A percentile compares a stretch with the other conserved stretches of the same genome.
phyloP scores from a whole-genome alignment of 2,329 filamentous ascomycete species.

The Trichoderma guizhouense region DNA sequence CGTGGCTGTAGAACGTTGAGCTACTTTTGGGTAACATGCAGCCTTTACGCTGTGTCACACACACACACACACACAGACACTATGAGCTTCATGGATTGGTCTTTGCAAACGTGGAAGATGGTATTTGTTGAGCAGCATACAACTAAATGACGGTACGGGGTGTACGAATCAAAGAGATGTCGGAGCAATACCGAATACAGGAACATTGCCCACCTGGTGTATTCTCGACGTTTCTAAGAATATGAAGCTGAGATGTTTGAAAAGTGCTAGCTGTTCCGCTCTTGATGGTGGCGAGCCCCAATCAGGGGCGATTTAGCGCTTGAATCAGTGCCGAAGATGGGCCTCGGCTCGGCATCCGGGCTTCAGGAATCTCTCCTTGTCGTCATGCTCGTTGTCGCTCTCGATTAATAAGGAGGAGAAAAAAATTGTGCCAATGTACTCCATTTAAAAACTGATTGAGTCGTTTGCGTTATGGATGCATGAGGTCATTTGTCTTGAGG shows the following conservation, averaged over 20 bases:
- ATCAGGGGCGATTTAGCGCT: not conserved
- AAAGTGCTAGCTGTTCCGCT: not conserved
- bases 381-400: not conserved
- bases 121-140: not conserved
- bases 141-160: too few species aligned
- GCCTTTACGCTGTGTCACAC: not conserved
- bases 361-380: not conserved
- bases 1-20: not conserved
- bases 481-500: not conserved
- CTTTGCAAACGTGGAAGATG: not conserved
- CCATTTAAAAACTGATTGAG: not conserved
- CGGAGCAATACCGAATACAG: not conserved
- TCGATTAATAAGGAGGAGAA: not conserved
- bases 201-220: not conserved
- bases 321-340: not conserved
- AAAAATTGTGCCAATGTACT: not conserved
- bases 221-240: not conserved
- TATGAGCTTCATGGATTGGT: not conserved
- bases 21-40: not conserved
- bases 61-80: not conserved
- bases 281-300: not conserved
- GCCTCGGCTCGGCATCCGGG: slow-evolving; percentile 4
- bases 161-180: not conserved
- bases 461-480: not conserved
- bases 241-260: not conserved